Percentiles rank a stretch among this genome's conserved stretches.
Evolutionary conservation across 2,329 filamentous ascomycete genomes (phyloP).

Genomic region (Aureobasidium subglaciale): DNA sequence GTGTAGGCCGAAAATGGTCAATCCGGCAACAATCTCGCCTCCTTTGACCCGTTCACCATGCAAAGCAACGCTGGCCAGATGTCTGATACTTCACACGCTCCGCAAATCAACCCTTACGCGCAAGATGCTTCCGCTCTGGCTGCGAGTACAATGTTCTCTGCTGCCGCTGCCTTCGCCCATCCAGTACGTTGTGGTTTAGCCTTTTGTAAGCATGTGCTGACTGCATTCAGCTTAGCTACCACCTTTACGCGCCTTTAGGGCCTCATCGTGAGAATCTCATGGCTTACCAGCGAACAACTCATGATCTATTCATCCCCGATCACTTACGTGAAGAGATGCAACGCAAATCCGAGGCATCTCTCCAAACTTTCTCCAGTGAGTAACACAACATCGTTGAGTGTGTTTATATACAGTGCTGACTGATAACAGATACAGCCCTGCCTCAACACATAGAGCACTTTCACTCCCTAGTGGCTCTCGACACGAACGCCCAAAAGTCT

Average conservation of each 20-base stretch:
- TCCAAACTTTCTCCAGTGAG: slow-evolving; percentile 75
- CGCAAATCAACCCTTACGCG: slow-evolving; percentile 60
- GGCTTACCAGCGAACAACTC: slow-evolving; percentile 76
- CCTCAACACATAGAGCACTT: slow-evolving; percentile 76
- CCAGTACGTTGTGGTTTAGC: slow-evolving; percentile 28
- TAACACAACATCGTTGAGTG: background rate
- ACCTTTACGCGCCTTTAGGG: slow-evolving; percentile 83
- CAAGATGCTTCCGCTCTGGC: slow-evolving; percentile 59
- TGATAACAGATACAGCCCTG: slow-evolving; percentile 52
- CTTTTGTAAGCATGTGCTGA: background rate
- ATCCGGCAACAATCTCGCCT: slow-evolving; percentile 27
- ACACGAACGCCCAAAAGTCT: slow-evolving; percentile 72
- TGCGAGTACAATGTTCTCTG: slow-evolving; percentile 59
- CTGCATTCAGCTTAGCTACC: slow-evolving; percentile 59
- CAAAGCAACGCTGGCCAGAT: slow-evolving; percentile 20
- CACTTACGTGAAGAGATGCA: slow-evolving; percentile 81
- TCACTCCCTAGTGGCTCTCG: slow-evolving; percentile 84
- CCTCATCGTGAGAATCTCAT: slow-evolving; percentile 74
- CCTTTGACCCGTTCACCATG: slow-evolving; percentile 40
- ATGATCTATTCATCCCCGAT: slow-evolving; percentile 89
- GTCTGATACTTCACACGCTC: slow-evolving; percentile 27
- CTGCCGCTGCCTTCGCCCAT: slow-evolving; percentile 49
- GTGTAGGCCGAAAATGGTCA: slow-evolving; percentile 25
- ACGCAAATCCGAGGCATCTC: slow-evolving; percentile 75
- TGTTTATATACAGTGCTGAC: slow-evolving; percentile 27